A percentile compares a stretch with the other conserved stretches of the same genome.
These are phyloP conservation scores for Fagopyrum esculentum DNA, from an alignment of 148 eudicot genomes.

Conservation along the genomic window DNA sequence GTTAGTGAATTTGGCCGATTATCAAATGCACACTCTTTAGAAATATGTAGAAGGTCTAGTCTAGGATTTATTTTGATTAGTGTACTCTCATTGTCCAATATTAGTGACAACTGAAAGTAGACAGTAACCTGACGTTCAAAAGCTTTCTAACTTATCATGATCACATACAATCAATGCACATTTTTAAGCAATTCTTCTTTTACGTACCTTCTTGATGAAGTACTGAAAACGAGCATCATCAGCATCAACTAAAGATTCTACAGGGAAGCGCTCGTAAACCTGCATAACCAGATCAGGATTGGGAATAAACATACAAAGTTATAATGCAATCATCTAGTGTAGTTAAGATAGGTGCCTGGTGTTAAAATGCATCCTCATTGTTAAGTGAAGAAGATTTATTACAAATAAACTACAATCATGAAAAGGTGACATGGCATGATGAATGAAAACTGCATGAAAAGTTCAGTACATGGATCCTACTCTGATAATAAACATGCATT, in stretches of 20 bases:
- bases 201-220: conserved; percentile 59
- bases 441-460: not conserved
- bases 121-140: too few species aligned
- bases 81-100: too few species aligned
- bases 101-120: too few species aligned
- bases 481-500: too few species aligned
- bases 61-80: too few species aligned
- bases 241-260: conserved; percentile 52
- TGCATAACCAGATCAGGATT: conserved; percentile 19
- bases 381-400: not conserved
- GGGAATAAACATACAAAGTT: not conserved
- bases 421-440: not conserved
- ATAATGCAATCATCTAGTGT: not conserved
- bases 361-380: not conserved
- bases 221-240: conserved; percentile 83
- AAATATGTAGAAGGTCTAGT: too few species aligned
- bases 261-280: conserved; percentile 83
- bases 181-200: not conserved
- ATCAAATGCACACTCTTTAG: too few species aligned
- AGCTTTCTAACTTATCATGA: too few species aligned
- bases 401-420: not conserved
- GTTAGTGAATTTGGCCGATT: too few species aligned
- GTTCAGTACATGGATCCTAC: not conserved
- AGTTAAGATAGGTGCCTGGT: not conserved
- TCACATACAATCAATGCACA: too few species aligned